Evolutionary conservation across 257 asterid species (phyloP).

Genomic region (Petunia secreta): DNA sequence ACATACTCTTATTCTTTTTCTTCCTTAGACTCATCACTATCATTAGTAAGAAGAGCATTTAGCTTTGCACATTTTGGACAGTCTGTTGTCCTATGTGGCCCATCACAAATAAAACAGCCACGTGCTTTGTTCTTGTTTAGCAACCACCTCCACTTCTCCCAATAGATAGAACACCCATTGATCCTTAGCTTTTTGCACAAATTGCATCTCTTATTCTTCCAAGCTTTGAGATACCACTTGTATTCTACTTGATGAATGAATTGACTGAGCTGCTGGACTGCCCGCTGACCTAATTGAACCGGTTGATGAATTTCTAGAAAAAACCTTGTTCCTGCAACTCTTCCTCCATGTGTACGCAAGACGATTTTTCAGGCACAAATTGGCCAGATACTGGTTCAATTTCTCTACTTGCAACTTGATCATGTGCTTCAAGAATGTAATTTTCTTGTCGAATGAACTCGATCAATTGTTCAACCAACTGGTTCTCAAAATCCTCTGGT

Average conservation of each 20-base stretch:
- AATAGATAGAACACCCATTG: slow-evolving; percentile 62
- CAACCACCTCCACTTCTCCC: slow-evolving; percentile 78
- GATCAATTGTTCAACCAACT: slow-evolving; percentile 49
- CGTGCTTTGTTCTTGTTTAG: slow-evolving; percentile 37
- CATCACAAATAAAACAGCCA: too few species aligned
- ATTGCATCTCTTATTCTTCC: slow-evolving; percentile 43
- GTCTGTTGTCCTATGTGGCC: too few species aligned
- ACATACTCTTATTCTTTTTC: too few species aligned
- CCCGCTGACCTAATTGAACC: background rate
- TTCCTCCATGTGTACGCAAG: slow-evolving; percentile 42
- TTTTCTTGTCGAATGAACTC: slow-evolving; percentile 54
- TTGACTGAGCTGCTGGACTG: slow-evolving; percentile 34
- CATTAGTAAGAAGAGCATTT: too few species aligned
- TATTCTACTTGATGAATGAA: slow-evolving; percentile 36
- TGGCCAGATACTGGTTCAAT: background rate
- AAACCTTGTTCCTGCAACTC: slow-evolving; percentile 15
- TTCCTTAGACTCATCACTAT: too few species aligned
- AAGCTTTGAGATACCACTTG: background rate
- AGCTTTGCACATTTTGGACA: too few species aligned
- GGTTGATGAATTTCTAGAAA: slow-evolving; percentile 38
- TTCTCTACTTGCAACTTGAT: background rate
- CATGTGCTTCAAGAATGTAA: slow-evolving; percentile 38
- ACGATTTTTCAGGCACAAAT: slow-evolving; percentile 5
- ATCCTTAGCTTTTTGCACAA: slow-evolving; percentile 51
- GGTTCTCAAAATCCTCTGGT: slow-evolving; percentile 50